phyloP scores from a whole-genome alignment of 2,329 filamentous ascomycete species.

The Beauveria pseudobassiana region DNA sequence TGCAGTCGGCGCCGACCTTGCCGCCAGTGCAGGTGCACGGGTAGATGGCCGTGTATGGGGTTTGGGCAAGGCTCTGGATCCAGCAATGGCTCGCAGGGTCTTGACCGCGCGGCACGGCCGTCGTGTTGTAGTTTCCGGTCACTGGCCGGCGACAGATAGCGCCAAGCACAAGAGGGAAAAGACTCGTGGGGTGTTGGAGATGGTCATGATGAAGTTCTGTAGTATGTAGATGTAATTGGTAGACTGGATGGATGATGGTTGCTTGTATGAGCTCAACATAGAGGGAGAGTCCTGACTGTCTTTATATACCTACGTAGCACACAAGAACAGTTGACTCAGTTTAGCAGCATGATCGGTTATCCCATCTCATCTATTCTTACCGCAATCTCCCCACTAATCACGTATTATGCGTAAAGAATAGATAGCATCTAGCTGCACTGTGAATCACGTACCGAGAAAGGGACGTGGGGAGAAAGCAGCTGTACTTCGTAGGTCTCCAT shows the following conservation, averaged over 20 bases:
- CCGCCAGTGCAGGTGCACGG: neutral
- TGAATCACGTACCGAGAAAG: neutral
- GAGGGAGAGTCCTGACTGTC: neutral
- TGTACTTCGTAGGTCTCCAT: too few species aligned
- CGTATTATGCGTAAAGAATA: neutral
- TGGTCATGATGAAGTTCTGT: neutral
- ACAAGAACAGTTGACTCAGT: neutral
- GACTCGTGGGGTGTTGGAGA: neutral
- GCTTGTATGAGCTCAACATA: neutral
- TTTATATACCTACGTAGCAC: neutral
- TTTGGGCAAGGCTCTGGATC: neutral
- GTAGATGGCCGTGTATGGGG: neutral
- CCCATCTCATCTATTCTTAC: neutral
- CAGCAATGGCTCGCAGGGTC: neutral
- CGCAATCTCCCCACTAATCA: neutral
- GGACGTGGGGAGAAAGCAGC: neutral
- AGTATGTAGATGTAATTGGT: neutral
- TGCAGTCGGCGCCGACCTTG: neutral
- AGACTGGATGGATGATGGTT: neutral
- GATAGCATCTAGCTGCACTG: neutral
- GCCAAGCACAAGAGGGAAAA: neutral
- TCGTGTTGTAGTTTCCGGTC: neutral
- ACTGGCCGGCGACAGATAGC: neutral
- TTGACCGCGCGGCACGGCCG: neutral
- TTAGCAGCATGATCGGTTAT: neutral